Conservation (phyloP, 805 yeast species). For the Grigorovia yakushimaensis region DNA sequence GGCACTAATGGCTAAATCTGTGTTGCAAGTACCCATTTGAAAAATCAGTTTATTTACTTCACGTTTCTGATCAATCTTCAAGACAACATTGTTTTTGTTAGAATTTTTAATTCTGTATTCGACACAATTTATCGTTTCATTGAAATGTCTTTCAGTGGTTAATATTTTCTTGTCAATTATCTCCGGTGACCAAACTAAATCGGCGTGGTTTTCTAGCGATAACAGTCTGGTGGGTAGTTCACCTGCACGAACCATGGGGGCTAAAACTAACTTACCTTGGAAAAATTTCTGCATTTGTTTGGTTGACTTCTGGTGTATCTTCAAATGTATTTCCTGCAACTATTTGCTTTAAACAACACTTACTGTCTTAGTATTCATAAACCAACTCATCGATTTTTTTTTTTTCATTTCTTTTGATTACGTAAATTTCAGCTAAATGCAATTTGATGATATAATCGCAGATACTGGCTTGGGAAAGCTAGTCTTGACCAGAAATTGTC, state of each 20-base stretch:
- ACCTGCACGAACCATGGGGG: constrained; percentile 96
- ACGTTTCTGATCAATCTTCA: constrained; percentile 56
- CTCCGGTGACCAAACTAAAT: constrained; percentile 94
- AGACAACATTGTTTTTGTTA: constrained; percentile 40
- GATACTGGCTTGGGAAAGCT: too few species aligned
- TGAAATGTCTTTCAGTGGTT: constrained; percentile 55
- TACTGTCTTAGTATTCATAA: too few species aligned
- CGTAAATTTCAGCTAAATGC: too few species aligned
- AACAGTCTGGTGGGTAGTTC: constrained; percentile 84
- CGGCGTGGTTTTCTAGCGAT: constrained; percentile 80
- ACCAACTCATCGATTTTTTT: constrained; percentile 1
- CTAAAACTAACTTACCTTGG: constrained; percentile 72
- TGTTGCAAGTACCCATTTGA: constrained; percentile 82
- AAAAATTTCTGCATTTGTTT: neutral
- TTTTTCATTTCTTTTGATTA: too few species aligned
- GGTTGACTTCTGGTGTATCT: constrained; percentile 28
- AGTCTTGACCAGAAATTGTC: too few species aligned
- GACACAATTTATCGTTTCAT: constrained; percentile 46
- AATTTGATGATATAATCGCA: too few species aligned
- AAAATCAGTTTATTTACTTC: constrained; percentile 69
- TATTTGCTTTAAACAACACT: too few species aligned
- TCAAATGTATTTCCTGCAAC: neutral
- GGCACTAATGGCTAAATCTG: constrained; percentile 81
- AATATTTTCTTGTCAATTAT: constrained; percentile 78
- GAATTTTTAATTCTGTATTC: constrained; percentile 38